Evolutionary conservation across 2,329 filamentous ascomycete genomes (phyloP).

Genomic region (Amauroascus verrucosus): DNA sequence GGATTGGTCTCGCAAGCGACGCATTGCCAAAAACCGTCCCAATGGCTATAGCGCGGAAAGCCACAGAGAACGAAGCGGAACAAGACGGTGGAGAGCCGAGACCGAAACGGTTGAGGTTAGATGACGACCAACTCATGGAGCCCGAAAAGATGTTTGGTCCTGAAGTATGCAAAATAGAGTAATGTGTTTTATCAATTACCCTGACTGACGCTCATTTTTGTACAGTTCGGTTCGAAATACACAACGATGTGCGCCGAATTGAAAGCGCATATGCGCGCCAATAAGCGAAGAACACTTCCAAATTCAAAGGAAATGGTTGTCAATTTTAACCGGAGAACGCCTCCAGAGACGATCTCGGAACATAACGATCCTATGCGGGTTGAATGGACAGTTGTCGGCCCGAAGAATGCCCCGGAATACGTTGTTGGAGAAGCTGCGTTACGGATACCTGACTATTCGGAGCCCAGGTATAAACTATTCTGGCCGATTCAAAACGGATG

Average conservation of each 20-base stretch:
- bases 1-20: slow-evolving; percentile 92
- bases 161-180: slow-evolving; percentile 47
- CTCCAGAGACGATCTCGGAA: slow-evolving; percentile 77
- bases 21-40: slow-evolving; percentile 88
- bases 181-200: background rate
- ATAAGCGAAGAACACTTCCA: slow-evolving; percentile 90
- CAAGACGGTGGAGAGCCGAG: slow-evolving; percentile 68
- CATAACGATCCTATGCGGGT: slow-evolving; percentile 92
- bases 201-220: background rate
- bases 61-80: slow-evolving; percentile 70
- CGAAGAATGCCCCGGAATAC: slow-evolving; percentile 56
- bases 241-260: slow-evolving; percentile 75
- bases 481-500: slow-evolving; percentile 83
- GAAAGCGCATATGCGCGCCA: slow-evolving; percentile 79
- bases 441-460: slow-evolving; percentile 79
- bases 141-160: slow-evolving; percentile 79
- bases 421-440: slow-evolving; percentile 74
- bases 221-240: slow-evolving; percentile 54
- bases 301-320: slow-evolving; percentile 93
- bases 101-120: slow-evolving; percentile 54
- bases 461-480: slow-evolving; percentile 80
- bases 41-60: slow-evolving; percentile 78
- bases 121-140: slow-evolving; percentile 41
- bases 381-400: slow-evolving; percentile 81
- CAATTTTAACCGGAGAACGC: slow-evolving; percentile 80